Percentiles rank a stretch among this genome's conserved stretches.
Evolutionary conservation across 148 eudicot genomes (phyloP).

Genomic region (Vaccinium macrocarpon): DNA sequence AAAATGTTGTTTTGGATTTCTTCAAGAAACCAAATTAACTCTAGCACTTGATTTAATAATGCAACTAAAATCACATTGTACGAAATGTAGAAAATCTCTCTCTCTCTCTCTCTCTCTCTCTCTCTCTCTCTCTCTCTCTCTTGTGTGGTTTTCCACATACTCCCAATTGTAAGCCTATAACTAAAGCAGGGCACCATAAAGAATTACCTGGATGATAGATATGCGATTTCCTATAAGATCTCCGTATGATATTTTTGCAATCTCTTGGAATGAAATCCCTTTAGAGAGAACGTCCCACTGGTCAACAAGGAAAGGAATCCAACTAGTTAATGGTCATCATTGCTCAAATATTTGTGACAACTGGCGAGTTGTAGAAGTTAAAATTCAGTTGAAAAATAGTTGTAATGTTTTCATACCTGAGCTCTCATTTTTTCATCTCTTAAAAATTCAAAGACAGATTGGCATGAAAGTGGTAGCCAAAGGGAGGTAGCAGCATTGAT

Average conservation of each 20-base stretch:
- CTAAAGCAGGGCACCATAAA: neutral
- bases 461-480: conserved; percentile 50
- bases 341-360: too few species aligned
- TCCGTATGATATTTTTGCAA: conserved; percentile 38
- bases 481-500: conserved; percentile 41
- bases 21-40: neutral
- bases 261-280: conserved; percentile 30
- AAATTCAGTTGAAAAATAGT: neutral
- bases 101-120: neutral
- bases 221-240: conserved; percentile 33
- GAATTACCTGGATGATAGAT: conserved; percentile 50
- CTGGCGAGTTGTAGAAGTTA: neutral
- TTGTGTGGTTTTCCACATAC: neutral
- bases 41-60: neutral
- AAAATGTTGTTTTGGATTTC: neutral
- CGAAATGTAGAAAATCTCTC: neutral
- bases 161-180: neutral
- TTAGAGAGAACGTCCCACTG: conserved; percentile 55
- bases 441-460: conserved; percentile 37
- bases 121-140: neutral
- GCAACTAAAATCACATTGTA: neutral
- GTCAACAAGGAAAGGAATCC: neutral
- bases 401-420: conserved; percentile 29
- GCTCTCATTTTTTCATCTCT: conserved; percentile 34
- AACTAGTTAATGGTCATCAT: neutral